Evolutionary conservation across 1,284 basidiomycete genomes (phyloP).

Genomic region (Mycena citricolor): DNA sequence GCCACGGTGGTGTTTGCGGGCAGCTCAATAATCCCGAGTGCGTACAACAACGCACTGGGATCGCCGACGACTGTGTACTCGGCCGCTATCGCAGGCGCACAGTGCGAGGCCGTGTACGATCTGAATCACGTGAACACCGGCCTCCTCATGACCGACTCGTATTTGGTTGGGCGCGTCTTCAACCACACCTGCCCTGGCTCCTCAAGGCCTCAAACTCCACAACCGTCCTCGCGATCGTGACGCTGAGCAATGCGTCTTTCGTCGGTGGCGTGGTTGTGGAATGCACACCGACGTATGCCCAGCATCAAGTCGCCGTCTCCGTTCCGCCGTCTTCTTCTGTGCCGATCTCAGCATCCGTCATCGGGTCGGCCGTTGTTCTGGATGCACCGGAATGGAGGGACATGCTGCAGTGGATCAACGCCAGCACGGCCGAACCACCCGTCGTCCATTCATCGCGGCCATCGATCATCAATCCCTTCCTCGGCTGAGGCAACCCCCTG

Average conservation of each 20-base stretch:
- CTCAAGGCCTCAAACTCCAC: conserved; percentile 1
- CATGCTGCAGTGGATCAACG: conserved; percentile 9
- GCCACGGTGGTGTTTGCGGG: conserved; percentile 1
- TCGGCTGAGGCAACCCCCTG: conserved; percentile 1
- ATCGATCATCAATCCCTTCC: neutral
- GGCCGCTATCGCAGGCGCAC: neutral
- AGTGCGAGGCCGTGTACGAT: conserved; percentile 1
- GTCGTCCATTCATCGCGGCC: no score
- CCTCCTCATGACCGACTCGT: neutral
- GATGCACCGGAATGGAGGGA: neutral
- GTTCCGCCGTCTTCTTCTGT: neutral
- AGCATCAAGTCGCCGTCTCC: conserved; percentile 2
- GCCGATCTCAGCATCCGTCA: neutral
- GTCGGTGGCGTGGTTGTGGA: neutral
- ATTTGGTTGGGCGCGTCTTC: conserved; percentile 1
- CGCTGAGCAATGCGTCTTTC: neutral
- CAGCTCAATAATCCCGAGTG: conserved; percentile 1
- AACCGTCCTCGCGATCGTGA: neutral
- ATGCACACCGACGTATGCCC: conserved; percentile 7
- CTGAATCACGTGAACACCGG: conserved; percentile 5
- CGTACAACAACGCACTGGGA: neutral
- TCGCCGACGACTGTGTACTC: neutral
- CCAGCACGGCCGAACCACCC: neutral
- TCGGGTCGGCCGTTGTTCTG: neutral
- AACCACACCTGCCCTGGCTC: conserved; percentile 16